A percentile compares a stretch with the other conserved stretches of the same genome.
phyloP scores from a whole-genome alignment of 495 filamentous ascomycete species.

The Lasiosphaeria hispida region DNA sequence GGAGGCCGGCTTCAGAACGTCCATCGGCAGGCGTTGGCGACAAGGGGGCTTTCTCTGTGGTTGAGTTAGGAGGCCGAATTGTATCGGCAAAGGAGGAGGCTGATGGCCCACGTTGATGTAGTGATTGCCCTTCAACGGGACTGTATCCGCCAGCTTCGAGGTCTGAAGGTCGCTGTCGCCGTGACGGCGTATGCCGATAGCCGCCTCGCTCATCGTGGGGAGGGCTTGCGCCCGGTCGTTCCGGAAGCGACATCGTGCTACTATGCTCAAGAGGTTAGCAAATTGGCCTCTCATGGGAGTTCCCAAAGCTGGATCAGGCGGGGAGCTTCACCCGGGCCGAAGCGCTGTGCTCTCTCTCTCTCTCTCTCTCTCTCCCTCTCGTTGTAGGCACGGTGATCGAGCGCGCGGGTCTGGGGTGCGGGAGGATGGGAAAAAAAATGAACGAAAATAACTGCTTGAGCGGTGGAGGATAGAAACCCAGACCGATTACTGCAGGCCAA shows the following conservation, averaged over 20 bases:
- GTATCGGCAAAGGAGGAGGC: slow-evolving; percentile 50
- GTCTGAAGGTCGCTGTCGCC: slow-evolving; percentile 61
- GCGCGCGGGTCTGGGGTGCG: background rate
- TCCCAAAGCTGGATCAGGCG: background rate
- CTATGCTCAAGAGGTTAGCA: slow-evolving; percentile 21
- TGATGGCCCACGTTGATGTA: slow-evolving; percentile 51
- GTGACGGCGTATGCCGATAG: slow-evolving; percentile 67
- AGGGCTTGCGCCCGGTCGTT: slow-evolving; percentile 60
- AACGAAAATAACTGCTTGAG: background rate
- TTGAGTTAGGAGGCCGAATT: slow-evolving; percentile 45
- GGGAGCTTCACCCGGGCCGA: slow-evolving; percentile 10
- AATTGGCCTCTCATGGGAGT: background rate
- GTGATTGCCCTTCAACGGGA: slow-evolving; percentile 34
- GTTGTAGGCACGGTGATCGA: background rate
- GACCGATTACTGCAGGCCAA: slow-evolving; percentile 1
- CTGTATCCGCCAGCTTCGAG: slow-evolving; percentile 59
- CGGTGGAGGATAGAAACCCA: background rate
- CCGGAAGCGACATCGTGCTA: slow-evolving; percentile 64
- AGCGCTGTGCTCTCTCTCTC: background rate
- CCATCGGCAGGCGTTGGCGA: slow-evolving; percentile 31
- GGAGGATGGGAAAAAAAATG: background rate
- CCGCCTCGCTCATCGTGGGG: slow-evolving; percentile 55
- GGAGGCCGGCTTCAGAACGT: slow-evolving; percentile 39
- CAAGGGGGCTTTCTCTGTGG: slow-evolving; percentile 46
- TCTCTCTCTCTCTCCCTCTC: background rate